Conservation (phyloP, 352 stramenopile genomes). For the Phytopythium montanum region DNA sequence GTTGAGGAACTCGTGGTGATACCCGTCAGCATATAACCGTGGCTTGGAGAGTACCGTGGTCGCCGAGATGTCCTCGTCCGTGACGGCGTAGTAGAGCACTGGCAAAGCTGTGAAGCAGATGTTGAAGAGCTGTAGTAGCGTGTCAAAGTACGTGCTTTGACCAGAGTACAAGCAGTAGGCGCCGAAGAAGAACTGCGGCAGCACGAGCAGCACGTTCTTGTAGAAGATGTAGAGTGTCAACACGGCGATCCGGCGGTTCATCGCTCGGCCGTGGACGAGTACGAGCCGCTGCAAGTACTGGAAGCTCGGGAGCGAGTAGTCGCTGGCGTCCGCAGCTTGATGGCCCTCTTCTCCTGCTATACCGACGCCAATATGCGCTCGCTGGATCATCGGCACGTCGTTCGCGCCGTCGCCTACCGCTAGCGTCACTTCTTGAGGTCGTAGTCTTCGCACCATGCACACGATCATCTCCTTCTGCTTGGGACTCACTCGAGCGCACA, state of each 20-base stretch:
- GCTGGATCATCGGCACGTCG: conserved; percentile 92
- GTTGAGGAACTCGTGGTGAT: conserved; percentile 47
- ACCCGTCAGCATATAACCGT: conserved; percentile 52
- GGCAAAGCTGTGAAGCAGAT: conserved; percentile 77
- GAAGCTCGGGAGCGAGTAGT: conserved; percentile 90
- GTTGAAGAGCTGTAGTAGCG: conserved; percentile 76
- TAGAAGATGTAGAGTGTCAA: conserved; percentile 87
- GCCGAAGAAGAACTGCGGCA: conserved; percentile 78
- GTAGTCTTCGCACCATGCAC: conserved; percentile 78
- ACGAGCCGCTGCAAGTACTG: conserved; percentile 80
- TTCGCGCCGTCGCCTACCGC: conserved; percentile 90
- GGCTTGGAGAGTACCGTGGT: conserved; percentile 40
- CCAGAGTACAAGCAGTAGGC: conserved; percentile 72
- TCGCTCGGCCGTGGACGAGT: conserved; percentile 82
- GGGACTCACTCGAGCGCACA: conserved; percentile 95
- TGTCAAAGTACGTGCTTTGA: conserved; percentile 76
- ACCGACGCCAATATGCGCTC: conserved; percentile 58
- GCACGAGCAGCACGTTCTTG: conserved; percentile 81
- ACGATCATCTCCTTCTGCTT: conserved; percentile 98
- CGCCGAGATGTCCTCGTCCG: conserved; percentile 54
- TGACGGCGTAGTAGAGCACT: conserved; percentile 56
- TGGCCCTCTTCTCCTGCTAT: conserved; percentile 65
- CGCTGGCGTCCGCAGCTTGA: conserved; percentile 86
- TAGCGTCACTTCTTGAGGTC: conserved; percentile 56
- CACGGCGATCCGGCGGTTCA: conserved; percentile 59